Evolutionary conservation across 73 alveolate genomes (phyloP), one percentile per base, ranked within the genome.

Genomic region (Paraurostyla sp.): DNA sequence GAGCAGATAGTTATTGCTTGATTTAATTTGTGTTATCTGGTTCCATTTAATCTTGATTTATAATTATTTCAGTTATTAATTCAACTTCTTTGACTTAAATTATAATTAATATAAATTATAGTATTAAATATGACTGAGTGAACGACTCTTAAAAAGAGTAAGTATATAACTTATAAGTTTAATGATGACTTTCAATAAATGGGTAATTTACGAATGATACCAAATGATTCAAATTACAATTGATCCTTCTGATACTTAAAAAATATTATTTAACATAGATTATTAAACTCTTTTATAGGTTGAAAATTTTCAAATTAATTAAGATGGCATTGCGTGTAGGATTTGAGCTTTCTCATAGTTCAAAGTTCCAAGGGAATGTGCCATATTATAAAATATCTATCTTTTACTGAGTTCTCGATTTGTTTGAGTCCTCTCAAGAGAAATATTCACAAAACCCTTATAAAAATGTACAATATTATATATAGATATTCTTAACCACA

Each of bases 281-380:
- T n/a, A n/a, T n/a, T n/a, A n/a, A n/a, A n/a, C n/a, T n/a, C n/a
- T n/a, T n/a, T n/a, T n/a, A n/a, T n/a, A n/a, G n/a, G n/a, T n/a
- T n/a, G n/a, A n/a, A n/a, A n/a, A n/a, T n/a, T n/a, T n/a, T n/a
- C n/a, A n/a, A n/a, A n/a, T n/a, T n/a, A 38, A 13, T 65, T 11
- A 65, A 7, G 41, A 65, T 65, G 82, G 82, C 82, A 65, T 65
- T 65, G 82, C 82, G 82, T 65, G 82, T 65, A 65, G 46, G 82
- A 65, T 65, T 65, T 65, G 82, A 65, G 25, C 82, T 65, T 65
- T 65, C 41, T 65, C 60, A 65, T 65, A 65, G 82, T 38, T 65
- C 58, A 65, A 65, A 65, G 82, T 65, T 65, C 82, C 82, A 65
- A 65, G 82, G 82, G 82, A 65, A 65, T 65, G 82, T 65, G 82